These are phyloP conservation scores for Knufia fluminis DNA, from an alignment of 2,329 filamentous ascomycete genomes.

Conservation along the genomic window DNA sequence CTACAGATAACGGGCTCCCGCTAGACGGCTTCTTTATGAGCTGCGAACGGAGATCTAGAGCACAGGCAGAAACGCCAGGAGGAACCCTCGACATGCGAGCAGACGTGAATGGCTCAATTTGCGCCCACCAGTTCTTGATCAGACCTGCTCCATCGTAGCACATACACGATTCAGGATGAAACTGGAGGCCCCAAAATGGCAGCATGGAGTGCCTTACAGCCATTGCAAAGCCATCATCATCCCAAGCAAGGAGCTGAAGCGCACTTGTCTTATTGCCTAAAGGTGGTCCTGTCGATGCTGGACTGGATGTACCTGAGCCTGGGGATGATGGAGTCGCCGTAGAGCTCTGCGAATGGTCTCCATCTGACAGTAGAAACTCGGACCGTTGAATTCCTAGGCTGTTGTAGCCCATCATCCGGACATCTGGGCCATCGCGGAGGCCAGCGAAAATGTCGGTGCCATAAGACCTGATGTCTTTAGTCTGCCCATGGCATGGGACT, in stretches of 20 bases:
- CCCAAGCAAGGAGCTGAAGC: conserved; percentile 53
- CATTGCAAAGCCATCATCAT: conserved; percentile 58
- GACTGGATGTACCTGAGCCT: neutral
- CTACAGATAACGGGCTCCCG: neutral
- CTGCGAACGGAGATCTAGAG: too few species aligned
- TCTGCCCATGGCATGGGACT: conserved; percentile 75
- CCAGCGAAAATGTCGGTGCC: conserved; percentile 55
- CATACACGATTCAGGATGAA: conserved; percentile 86
- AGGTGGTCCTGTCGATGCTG: neutral
- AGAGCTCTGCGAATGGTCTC: conserved; percentile 23
- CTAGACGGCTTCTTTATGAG: too few species aligned
- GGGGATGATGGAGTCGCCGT: neutral
- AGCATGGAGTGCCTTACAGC: conserved; percentile 56
- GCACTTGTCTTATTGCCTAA: conserved; percentile 18
- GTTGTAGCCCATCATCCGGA: conserved; percentile 60
- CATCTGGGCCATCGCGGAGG: conserved; percentile 40
- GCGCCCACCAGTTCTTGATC: conserved; percentile 65
- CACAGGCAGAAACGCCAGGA: too few species aligned
- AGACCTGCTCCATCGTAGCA: conserved; percentile 54
- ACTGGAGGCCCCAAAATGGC: conserved; percentile 82
- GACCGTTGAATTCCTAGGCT: conserved; percentile 17
- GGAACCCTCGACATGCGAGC: neutral
- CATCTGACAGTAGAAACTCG: conserved; percentile 20
- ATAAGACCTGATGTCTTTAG: conserved; percentile 56
- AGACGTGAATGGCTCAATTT: conserved; percentile 48